Percentiles rank a stretch among this genome's conserved stretches.
These are phyloP conservation scores for Spencermartinsiella europaea DNA, from an alignment of 805 yeast genomes.

Conservation along the genomic window DNA sequence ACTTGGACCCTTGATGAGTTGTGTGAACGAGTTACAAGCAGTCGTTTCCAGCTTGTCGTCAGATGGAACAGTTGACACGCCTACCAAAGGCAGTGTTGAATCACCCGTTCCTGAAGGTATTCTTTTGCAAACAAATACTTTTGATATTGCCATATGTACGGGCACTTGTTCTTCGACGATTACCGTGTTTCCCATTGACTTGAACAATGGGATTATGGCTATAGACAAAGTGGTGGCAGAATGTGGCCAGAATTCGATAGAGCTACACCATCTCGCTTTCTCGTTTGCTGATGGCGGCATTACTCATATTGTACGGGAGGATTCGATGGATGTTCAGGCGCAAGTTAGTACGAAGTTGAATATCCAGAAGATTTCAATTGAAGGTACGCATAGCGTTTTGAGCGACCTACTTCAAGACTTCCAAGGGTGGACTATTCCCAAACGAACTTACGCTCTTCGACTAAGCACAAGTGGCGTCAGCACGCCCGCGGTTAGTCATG, in stretches of 20 bases:
- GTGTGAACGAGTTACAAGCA: not conserved
- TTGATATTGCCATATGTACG: not conserved
- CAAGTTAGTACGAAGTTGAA: conserved; percentile 1
- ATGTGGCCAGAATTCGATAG: not conserved
- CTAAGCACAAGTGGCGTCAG: not conserved
- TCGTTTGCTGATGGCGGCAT: not conserved
- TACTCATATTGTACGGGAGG: not conserved
- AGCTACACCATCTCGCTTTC: not conserved
- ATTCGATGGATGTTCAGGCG: conserved; percentile 1
- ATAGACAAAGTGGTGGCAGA: not conserved
- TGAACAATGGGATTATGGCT: not conserved
- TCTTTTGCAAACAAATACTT: not conserved
- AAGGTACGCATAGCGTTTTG: not conserved
- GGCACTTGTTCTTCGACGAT: not conserved
- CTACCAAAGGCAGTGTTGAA: not conserved
- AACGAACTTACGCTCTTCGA: not conserved
- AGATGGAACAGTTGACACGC: too few species aligned
- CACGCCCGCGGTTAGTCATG: not conserved
- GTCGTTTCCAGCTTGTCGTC: not conserved
- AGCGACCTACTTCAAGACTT: not conserved
- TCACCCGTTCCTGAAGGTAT: not conserved
- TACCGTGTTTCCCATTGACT: conserved; percentile 1
- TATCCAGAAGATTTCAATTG: not conserved
- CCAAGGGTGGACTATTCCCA: not conserved
- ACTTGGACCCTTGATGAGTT: not conserved